A percentile compares a stretch with the other conserved stretches of the same genome.
Evolutionary conservation across 2,329 filamentous ascomycete genomes (phyloP).

Genomic region (Trichoderma semiorbis): DNA sequence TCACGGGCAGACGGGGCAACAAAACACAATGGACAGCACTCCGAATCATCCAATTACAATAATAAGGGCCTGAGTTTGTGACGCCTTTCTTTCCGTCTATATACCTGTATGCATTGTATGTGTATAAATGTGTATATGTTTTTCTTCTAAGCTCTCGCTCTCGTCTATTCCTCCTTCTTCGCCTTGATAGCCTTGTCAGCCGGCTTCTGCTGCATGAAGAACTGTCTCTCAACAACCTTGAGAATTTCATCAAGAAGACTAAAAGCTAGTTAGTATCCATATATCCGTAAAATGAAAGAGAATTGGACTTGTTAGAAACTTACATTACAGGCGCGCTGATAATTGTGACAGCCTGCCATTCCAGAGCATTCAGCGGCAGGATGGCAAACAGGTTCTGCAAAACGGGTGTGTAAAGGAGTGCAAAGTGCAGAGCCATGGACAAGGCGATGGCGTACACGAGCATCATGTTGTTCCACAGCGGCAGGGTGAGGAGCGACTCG

Average conservation of each 20-base stretch:
- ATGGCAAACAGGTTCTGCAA: slow-evolving; percentile 89
- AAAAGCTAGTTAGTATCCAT: slow-evolving; percentile 24
- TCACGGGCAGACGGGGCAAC: not conserved
- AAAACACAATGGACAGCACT: not conserved
- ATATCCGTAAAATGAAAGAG: not conserved
- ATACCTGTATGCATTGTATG: slow-evolving; percentile 29
- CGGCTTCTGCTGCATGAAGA: slow-evolving; percentile 55
- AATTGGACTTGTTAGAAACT: slow-evolving; percentile 41
- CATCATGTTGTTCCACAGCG: slow-evolving; percentile 98
- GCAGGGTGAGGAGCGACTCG: slow-evolving; percentile 88
- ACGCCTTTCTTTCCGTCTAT: slow-evolving; percentile 11
- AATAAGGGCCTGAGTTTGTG: not conserved
- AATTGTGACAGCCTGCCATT: slow-evolving; percentile 87
- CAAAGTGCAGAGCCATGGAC: slow-evolving; percentile 94
- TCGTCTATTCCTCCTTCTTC: slow-evolving; percentile 53
- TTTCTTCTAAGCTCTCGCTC: slow-evolving; percentile 21
- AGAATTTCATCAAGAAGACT: slow-evolving; percentile 80
- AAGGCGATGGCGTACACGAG: slow-evolving; percentile 90
- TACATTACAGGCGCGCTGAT: slow-evolving; percentile 93
- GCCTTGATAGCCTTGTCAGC: slow-evolving; percentile 35
- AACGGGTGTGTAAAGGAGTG: slow-evolving; percentile 85
- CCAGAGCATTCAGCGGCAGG: slow-evolving; percentile 74
- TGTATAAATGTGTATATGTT: slow-evolving; percentile 27
- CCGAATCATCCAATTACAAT: not conserved
- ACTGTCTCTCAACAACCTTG: slow-evolving; percentile 70